A percentile compares a stretch with the other conserved stretches of the same genome.
phyloP scores from a whole-genome alignment of 2,329 filamentous ascomycete species.

The Amylocarpus encephaloides region DNA sequence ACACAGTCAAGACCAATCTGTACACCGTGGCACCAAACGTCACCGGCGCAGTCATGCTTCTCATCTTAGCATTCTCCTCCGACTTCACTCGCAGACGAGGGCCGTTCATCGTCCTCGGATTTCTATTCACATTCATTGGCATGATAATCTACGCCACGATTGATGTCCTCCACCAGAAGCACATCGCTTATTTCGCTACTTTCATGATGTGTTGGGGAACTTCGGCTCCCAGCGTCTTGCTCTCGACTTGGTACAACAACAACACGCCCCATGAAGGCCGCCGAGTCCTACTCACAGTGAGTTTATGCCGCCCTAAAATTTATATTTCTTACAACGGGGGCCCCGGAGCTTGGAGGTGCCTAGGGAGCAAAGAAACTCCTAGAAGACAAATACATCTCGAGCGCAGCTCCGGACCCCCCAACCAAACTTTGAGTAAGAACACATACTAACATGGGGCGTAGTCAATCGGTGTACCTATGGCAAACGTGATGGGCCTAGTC shows the following conservation, averaged over 20 bases:
- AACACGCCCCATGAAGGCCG: conserved; percentile 59
- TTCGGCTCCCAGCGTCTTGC: conserved; percentile 27
- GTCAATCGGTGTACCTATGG: conserved; percentile 54
- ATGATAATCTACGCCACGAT: conserved; percentile 75
- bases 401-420: too few relatives aligned
- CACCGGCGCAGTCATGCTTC: conserved; percentile 63
- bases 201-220: conserved; percentile 59
- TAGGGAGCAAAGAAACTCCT: too few relatives aligned
- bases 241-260: conserved; percentile 48
- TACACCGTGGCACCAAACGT: conserved; percentile 79
- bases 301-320: too few relatives aligned
- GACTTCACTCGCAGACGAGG: conserved; percentile 44
- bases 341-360: too few relatives aligned
- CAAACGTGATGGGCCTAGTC: conserved; percentile 65
- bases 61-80: conserved; percentile 65
- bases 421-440: too few relatives aligned
- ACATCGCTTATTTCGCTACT: conserved; percentile 57
- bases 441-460: too few relatives aligned
- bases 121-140: conserved; percentile 66
- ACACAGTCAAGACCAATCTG: conserved; percentile 60
- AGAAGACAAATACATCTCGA: too few relatives aligned
- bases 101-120: conserved; percentile 69
- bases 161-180: conserved; percentile 42
- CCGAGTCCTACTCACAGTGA: conserved; percentile 46
- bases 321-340: too few relatives aligned